Evolutionary conservation across 129 eudicot species (phyloP).

Genomic region (Pulicaria dysenterica): DNA sequence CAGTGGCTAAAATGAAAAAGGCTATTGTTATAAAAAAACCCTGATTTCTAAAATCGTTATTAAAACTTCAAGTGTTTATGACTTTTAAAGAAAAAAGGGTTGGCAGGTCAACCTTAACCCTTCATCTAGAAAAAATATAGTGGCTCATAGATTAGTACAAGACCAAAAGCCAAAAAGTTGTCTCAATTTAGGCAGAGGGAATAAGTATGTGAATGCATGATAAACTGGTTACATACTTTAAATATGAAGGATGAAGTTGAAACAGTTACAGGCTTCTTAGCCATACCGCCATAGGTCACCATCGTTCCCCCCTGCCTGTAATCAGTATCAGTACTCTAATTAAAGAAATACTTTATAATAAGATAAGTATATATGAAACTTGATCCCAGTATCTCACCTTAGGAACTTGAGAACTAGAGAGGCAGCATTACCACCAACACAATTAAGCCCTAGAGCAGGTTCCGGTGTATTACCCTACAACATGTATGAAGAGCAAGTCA

Average conservation of each 20-base stretch:
- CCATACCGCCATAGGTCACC: conserved; percentile 99
- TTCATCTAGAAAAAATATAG: not conserved
- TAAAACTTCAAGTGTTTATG: not conserved
- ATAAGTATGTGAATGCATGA: not conserved
- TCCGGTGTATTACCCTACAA: conserved; percentile 68
- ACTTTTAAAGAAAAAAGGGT: not conserved
- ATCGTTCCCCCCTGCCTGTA: conserved; percentile 94
- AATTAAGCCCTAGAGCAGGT: conserved; percentile 87
- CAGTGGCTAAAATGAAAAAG: too few relatives aligned
- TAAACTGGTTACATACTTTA: conserved; percentile 58
- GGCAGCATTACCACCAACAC: conserved; percentile 99
- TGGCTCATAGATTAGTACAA: not conserved
- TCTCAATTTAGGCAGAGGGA: not conserved
- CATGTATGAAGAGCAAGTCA: conserved; percentile 1
- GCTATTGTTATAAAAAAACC: too few relatives aligned
- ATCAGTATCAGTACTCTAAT: conserved; percentile 10
- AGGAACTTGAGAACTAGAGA: conserved; percentile 81
- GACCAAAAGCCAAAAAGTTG: not conserved
- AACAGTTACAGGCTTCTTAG: conserved; percentile 95
- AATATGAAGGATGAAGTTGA: conserved; percentile 90
- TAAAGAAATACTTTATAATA: conserved; percentile 31
- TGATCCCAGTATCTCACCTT: conserved; percentile 65
- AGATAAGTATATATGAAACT: not conserved
- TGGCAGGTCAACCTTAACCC: not conserved
- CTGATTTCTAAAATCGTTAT: not conserved